These are phyloP conservation scores for Aspergillus phoenicis DNA, from an alignment of 2,329 filamentous ascomycete genomes.

Conservation along the genomic window DNA sequence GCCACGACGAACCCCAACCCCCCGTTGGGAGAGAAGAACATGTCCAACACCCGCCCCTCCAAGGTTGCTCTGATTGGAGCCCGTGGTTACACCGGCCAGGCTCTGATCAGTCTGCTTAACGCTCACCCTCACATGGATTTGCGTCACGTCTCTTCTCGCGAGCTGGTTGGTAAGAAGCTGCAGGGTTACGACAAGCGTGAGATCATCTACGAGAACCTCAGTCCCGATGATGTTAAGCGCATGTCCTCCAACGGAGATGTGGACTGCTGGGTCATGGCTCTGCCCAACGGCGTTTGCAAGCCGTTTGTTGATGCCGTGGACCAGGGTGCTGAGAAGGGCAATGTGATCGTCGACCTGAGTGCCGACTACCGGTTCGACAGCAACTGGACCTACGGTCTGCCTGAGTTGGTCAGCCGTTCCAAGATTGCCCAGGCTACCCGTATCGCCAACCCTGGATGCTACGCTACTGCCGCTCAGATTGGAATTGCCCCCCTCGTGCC, in stretches of 20 bases:
- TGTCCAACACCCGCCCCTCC: slow-evolving; percentile 75
- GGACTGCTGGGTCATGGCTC: slow-evolving; percentile 96
- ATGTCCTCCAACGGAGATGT: slow-evolving; percentile 84
- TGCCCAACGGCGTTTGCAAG: slow-evolving; percentile 93
- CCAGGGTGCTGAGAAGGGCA: slow-evolving; percentile 66
- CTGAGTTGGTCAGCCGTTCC: slow-evolving; percentile 77
- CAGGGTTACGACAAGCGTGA: slow-evolving; percentile 89
- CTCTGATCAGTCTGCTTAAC: slow-evolving; percentile 84
- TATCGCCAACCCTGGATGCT: slow-evolving; percentile 93
- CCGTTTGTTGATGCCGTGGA: slow-evolving; percentile 90
- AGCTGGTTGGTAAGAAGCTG: slow-evolving; percentile 82
- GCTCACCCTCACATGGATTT: slow-evolving; percentile 87
- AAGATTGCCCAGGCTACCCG: slow-evolving; percentile 76
- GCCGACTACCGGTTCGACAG: slow-evolving; percentile 91
- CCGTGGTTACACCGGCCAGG: slow-evolving; percentile 91
- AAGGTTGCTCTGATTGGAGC: slow-evolving; percentile 87
- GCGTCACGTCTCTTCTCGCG: slow-evolving; percentile 87
- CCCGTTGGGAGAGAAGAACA: slow-evolving; percentile 84
- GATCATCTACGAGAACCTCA: slow-evolving; percentile 89
- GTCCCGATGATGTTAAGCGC: slow-evolving; percentile 78
- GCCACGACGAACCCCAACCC: slow-evolving; percentile 75
- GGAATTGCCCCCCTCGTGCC: slow-evolving; percentile 81
- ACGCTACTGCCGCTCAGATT: slow-evolving; percentile 89
- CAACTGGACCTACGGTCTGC: slow-evolving; percentile 85
- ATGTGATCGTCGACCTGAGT: slow-evolving; percentile 89